Evolutionary conservation across 495 filamentous ascomycete species (phyloP).

Genomic region (Rhypophila decipiens): DNA sequence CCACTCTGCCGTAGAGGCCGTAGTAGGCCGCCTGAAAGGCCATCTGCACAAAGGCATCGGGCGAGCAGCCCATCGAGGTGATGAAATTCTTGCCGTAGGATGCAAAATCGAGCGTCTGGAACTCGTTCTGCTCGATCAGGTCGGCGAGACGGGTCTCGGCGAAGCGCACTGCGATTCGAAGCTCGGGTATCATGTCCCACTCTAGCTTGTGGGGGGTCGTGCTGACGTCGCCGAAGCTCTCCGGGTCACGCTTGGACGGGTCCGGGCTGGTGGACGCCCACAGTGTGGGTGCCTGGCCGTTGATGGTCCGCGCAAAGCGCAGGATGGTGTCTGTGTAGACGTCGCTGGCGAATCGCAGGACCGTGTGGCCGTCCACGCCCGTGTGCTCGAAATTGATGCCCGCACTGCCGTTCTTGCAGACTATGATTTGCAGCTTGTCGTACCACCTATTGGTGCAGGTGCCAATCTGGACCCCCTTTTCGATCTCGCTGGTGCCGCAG

Average conservation of each 20-base stretch:
- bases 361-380: slow-evolving; percentile 95
- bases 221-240: slow-evolving; percentile 88
- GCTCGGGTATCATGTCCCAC: slow-evolving; percentile 94
- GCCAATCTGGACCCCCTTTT: slow-evolving; percentile 89
- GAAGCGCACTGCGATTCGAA: slow-evolving; percentile 86
- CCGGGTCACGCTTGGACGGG: slow-evolving; percentile 87
- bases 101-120: slow-evolving; percentile 82
- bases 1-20: slow-evolving; percentile 86
- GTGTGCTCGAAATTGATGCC: slow-evolving; percentile 99
- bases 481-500: slow-evolving; percentile 85
- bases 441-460: slow-evolving; percentile 99
- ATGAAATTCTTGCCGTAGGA: slow-evolving; percentile 96
- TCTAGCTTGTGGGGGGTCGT: slow-evolving; percentile 94
- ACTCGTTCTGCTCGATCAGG: slow-evolving; percentile 94
- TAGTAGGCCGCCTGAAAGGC: slow-evolving; percentile 99
- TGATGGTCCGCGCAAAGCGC: slow-evolving; percentile 92
- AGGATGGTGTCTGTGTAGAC: slow-evolving; percentile 98
- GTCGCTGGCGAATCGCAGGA: slow-evolving; percentile 91
- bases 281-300: slow-evolving; percentile 83
- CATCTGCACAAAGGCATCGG: slow-evolving; percentile 98
- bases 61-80: slow-evolving; percentile 92
- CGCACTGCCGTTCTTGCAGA: slow-evolving; percentile 96
- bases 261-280: slow-evolving; percentile 92
- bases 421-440: slow-evolving; percentile 98
- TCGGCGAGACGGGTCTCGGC: slow-evolving; percentile 93